phyloP scores from a whole-genome alignment of 2,329 filamentous ascomycete species.

The Beauveria australis region DNA sequence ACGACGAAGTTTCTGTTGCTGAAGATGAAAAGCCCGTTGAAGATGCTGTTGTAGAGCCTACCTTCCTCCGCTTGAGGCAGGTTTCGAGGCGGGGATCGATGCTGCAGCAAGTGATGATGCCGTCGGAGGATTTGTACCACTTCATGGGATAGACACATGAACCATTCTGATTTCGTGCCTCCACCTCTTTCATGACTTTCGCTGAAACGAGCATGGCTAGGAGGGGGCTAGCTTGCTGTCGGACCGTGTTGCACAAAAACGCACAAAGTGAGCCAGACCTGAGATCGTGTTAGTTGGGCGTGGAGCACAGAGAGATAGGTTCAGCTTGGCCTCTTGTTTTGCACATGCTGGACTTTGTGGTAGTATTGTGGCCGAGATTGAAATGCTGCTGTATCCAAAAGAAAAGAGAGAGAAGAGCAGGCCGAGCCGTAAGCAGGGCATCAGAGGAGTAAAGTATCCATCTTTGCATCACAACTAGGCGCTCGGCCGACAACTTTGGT shows the following conservation, averaged over 20 bases:
- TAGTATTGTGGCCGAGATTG: no score
- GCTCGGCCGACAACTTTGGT: background rate
- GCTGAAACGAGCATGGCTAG: background rate
- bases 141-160: conserved; percentile 22
- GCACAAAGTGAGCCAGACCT: conserved; percentile 1
- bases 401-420: no score
- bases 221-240: background rate
- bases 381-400: background rate
- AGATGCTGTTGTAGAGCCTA: background rate
- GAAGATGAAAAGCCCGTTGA: background rate
- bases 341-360: background rate
- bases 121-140: conserved; percentile 32
- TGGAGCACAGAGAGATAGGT: background rate
- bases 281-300: conserved; percentile 2
- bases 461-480: background rate
- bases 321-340: background rate
- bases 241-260: background rate
- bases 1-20: background rate
- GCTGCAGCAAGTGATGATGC: conserved; percentile 38
- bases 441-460: background rate
- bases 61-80: conserved; percentile 20
- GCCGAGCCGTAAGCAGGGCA: background rate
- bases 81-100: conserved; percentile 25
- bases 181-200: background rate
- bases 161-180: background rate